Evolutionary conservation across 2,329 filamentous ascomycete species (phyloP), one percentile per base, ranked within the genome.

Genomic region (Cercospora zeina): DNA sequence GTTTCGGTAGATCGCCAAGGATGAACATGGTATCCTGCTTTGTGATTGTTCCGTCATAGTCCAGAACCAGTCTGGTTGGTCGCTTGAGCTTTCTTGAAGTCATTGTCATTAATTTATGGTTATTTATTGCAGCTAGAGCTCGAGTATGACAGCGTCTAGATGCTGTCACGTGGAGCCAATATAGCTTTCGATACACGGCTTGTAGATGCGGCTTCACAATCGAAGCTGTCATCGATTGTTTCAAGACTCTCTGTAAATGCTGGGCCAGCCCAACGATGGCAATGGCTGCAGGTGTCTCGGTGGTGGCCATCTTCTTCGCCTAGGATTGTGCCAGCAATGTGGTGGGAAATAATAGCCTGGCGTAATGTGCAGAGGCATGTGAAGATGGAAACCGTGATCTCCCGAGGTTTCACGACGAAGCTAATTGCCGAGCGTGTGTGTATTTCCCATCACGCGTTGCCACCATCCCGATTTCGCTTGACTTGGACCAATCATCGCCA

Each of bases 31-130:
- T 81, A 65, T 82, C 80, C 21, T 72, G 72, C 42, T 69, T 66
- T 11, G 79, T 81, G 30, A 81, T 68, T 0, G 80, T 81, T 59
- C 79, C 78, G 65, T 82, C 80, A 73, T 77, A 81, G 69, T 82
- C 80, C 13, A 81, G 69, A 7, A 81, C 39, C 47, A 72, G 59
- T 39, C 68, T 64, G n/a, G 65, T 63, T 11, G 68, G 65, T 8
- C 58, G 51, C 10, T 37, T 57, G 31, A 64, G 62, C 30, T 54
- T 59, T 4, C 50, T 34, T 16, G 16, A 37, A 21, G 61, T 31
- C 66, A 68, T 67, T 34, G 19, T 53, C 21, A 21, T 49, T n/a
- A 13, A 10, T 27, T 21, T 3, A 27, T n/a, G 42, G 13, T 6
- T 45, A 7, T 11, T 11, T 21, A 24, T 16, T 19, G 27, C 42